Percentiles rank a stretch among this genome's conserved stretches.
These are phyloP conservation scores for Fusarium mangiferae DNA, from an alignment of 2,329 filamentous ascomycete genomes.

Conservation along the genomic window DNA sequence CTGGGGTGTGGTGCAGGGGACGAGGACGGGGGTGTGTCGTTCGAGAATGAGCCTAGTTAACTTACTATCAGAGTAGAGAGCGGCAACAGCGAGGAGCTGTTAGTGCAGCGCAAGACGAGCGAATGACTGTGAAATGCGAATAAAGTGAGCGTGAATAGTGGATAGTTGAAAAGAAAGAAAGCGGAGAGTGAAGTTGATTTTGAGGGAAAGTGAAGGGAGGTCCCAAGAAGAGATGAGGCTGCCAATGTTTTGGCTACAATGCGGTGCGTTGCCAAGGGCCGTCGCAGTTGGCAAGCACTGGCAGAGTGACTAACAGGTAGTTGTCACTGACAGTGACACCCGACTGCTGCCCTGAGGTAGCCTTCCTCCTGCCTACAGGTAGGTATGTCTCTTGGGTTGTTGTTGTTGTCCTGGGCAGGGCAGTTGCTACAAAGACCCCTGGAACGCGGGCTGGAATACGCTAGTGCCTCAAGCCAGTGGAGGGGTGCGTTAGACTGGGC, in stretches of 20 bases:
- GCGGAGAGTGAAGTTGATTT: constrained; percentile 15
- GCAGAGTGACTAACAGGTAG: not conserved
- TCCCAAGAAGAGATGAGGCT: constrained; percentile 41
- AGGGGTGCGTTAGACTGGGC: constrained; percentile 22
- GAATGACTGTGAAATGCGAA: not conserved
- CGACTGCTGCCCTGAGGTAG: not conserved
- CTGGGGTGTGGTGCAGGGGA: constrained; percentile 18
- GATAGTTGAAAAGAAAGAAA: constrained; percentile 3
- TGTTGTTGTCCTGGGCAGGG: not conserved
- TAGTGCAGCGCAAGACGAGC: constrained; percentile 2
- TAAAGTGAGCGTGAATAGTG: not conserved
- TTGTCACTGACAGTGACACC: not conserved
- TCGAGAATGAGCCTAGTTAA: not conserved
- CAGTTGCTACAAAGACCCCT: constrained; percentile 31
- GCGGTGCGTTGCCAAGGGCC: constrained; percentile 15
- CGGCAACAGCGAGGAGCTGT: constrained; percentile 9
- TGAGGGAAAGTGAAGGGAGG: constrained; percentile 27
- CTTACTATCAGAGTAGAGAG: constrained; percentile 16
- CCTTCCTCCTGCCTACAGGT: not conserved
- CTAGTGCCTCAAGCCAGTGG: constrained; percentile 28
- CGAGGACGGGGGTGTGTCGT: constrained; percentile 1
- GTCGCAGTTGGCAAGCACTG: constrained; percentile 28
- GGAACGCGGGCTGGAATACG: not conserved
- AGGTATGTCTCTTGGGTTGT: not conserved
- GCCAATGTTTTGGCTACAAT: constrained; percentile 35